Percentiles rank a stretch among this genome's conserved stretches.
Evolutionary conservation across 1,284 basidiomycete species (phyloP).

Genomic region (Puccinia novopanici): DNA sequence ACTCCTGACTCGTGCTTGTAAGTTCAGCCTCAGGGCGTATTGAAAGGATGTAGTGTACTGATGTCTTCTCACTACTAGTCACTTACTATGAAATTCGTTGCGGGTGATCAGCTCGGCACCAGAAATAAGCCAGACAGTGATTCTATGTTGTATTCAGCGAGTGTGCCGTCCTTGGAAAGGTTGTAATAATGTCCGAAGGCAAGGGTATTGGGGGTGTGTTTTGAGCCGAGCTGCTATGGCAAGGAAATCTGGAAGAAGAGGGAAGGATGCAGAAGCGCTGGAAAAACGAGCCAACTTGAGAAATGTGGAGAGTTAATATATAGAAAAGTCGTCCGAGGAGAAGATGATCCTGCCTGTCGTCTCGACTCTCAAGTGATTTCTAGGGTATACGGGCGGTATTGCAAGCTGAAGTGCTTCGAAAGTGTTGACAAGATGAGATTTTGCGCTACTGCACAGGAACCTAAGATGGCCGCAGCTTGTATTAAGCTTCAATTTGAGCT

Average conservation of each 20-base stretch:
- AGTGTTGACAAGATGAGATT: conserved; percentile 28
- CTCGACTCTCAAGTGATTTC: background rate
- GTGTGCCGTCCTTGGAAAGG: background rate
- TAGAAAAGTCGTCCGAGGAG: background rate
- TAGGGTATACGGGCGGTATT: background rate
- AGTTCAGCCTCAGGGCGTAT: background rate
- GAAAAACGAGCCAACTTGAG: background rate
- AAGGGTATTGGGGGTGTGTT: background rate
- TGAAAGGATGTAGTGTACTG: background rate
- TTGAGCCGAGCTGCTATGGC: background rate
- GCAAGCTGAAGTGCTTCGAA: background rate
- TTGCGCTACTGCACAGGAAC: conserved; percentile 22
- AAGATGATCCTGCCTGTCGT: background rate
- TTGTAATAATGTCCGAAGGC: background rate
- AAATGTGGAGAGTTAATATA: background rate
- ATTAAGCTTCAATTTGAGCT: conserved; percentile 26
- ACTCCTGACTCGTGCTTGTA: background rate
- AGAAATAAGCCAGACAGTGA: background rate
- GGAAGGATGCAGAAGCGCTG: conserved; percentile 12
- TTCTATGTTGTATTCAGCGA: background rate
- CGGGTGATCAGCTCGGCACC: background rate
- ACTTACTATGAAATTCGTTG: background rate
- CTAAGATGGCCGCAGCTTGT: conserved; percentile 28
- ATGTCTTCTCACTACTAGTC: background rate
- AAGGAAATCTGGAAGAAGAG: background rate